phyloP scores from a whole-genome alignment of 108 stramenopile genomes.

The Pseudonitzschia multiseries region DNA sequence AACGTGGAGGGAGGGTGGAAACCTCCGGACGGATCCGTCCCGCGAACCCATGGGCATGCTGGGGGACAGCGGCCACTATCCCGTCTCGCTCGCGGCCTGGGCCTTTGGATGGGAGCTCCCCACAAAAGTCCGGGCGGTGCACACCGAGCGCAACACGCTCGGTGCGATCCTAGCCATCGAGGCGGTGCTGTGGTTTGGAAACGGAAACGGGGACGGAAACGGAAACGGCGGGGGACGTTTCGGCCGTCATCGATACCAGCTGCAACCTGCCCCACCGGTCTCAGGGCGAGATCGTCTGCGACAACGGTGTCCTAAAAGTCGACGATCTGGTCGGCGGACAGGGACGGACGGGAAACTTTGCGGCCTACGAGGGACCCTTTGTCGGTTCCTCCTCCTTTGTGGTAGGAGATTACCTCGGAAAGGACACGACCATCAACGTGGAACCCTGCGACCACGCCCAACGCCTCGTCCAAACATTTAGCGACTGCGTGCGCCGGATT shows the following conservation, averaged over 20 bases:
- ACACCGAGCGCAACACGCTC: not conserved
- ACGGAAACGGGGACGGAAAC: not conserved
- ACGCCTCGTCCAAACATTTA: not conserved
- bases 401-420: not conserved
- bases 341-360: constrained; percentile 5
- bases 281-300: constrained; percentile 4
- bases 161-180: not conserved
- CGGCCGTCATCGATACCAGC: constrained; percentile 2
- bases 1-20: constrained; percentile 1
- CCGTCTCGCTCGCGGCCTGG: not conserved
- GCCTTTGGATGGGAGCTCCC: constrained; percentile 5
- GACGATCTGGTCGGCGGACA: constrained; percentile 12
- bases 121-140: not conserved
- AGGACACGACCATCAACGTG: not conserved
- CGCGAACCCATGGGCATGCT: not conserved
- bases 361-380: constrained; percentile 8
- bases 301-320: constrained; percentile 2
- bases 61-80: constrained; percentile 7
- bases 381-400: not conserved
- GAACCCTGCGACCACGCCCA: constrained; percentile 4
- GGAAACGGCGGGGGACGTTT: too few relatives aligned
- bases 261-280: not conserved
- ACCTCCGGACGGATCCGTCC: not conserved
- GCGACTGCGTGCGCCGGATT: not conserved
- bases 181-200: not conserved